phyloP scores from a whole-genome alignment of 176 grass and related monocot species.

The Hyparrhenia diplandra region DNA sequence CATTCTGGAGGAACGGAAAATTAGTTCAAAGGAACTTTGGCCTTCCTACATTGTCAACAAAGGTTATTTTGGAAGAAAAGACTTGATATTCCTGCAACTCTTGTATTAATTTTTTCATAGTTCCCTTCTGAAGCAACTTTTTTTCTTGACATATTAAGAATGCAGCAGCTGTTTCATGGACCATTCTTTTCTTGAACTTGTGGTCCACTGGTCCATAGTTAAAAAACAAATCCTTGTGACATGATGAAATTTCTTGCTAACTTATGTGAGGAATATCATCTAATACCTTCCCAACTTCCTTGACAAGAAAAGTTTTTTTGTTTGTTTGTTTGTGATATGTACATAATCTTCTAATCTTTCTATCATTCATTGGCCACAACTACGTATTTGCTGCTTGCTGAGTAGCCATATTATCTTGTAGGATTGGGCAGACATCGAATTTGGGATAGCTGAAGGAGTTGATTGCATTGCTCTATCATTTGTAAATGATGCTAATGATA shows the following conservation, averaged over 20 bases:
- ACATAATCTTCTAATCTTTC: neutral
- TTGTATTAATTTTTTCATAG: slow-evolving; percentile 4
- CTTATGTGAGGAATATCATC: neutral
- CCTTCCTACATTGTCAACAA: slow-evolving; percentile 53
- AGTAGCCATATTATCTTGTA: slow-evolving; percentile 16
- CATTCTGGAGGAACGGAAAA: slow-evolving; percentile 59
- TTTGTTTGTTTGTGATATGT: neutral
- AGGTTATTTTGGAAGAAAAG: slow-evolving; percentile 38
- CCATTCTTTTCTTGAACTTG: neutral
- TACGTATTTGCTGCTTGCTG: slow-evolving; percentile 12
- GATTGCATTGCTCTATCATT: slow-evolving; percentile 71
- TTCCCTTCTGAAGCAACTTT: neutral
- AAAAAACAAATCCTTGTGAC: neutral
- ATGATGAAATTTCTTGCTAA: slow-evolving; percentile 4
- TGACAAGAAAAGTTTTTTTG: too few species aligned
- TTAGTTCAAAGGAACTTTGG: slow-evolving; percentile 65
- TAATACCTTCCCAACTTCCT: neutral
- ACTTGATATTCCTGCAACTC: slow-evolving; percentile 1
- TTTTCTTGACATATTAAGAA: neutral
- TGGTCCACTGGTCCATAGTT: neutral
- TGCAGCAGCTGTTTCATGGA: neutral
- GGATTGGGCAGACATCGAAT: slow-evolving; percentile 76
- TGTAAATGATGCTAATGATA: slow-evolving; percentile 64
- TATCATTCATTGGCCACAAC: neutral
- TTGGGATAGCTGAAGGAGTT: slow-evolving; percentile 63